Percentiles rank a stretch among this genome's conserved stretches.
These are phyloP conservation scores for Lachnellula subtilissima DNA, from an alignment of 2,329 filamentous ascomycete genomes.

Conservation along the genomic window DNA sequence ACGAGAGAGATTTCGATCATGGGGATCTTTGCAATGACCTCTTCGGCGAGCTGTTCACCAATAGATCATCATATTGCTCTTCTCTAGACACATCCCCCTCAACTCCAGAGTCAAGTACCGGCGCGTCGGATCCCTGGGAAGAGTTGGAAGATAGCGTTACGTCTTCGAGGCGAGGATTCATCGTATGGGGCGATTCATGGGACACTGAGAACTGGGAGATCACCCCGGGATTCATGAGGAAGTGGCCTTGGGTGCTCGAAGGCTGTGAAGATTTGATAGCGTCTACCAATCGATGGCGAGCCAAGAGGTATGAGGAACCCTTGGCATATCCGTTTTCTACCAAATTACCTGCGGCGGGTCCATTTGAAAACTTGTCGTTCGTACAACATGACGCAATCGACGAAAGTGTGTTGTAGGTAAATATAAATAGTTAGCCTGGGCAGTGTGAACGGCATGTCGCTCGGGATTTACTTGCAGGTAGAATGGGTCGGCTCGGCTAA, in stretches of 20 bases:
- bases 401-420: neutral
- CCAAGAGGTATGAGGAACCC: constrained; percentile 4
- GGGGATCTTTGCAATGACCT: constrained; percentile 17
- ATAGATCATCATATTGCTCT: neutral
- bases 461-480: too few relatives aligned
- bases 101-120: neutral
- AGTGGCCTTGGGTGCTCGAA: constrained; percentile 17
- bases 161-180: constrained; percentile 11
- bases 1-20: constrained; percentile 16
- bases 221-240: constrained; percentile 16
- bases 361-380: neutral
- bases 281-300: constrained; percentile 19
- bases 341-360: neutral
- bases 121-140: neutral
- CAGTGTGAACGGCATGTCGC: too few relatives aligned
- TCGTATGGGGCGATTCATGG: constrained; percentile 21
- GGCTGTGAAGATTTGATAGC: constrained; percentile 16
- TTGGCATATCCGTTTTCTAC: neutral
- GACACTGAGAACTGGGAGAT: constrained; percentile 17
- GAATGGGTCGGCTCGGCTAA: too few relatives aligned
- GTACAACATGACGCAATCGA: neutral
- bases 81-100: neutral
- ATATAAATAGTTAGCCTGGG: too few relatives aligned
- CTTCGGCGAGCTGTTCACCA: constrained; percentile 16
- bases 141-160: constrained; percentile 13